Percentiles rank a stretch among this genome's conserved stretches.
These are phyloP conservation scores for Mycosphaerelloides madeirae DNA, from an alignment of 2,329 filamentous ascomycete genomes.

Conservation along the genomic window DNA sequence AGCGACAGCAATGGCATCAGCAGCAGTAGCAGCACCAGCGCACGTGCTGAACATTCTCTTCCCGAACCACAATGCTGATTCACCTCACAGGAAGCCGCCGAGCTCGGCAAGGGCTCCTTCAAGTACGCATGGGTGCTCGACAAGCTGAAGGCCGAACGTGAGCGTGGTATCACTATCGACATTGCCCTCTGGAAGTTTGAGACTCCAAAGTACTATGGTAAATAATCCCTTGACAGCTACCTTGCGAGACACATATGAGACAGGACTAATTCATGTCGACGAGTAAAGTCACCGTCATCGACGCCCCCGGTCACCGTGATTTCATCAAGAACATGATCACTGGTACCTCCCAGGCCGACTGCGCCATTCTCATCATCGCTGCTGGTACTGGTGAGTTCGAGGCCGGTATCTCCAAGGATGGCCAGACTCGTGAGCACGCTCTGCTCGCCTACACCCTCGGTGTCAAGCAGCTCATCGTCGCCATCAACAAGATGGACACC, in stretches of 20 bases:
- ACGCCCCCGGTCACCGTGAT: slow-evolving; percentile 99
- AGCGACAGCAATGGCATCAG: neutral
- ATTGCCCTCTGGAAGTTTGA: slow-evolving; percentile 99
- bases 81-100: slow-evolving; percentile 78
- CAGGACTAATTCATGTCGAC: neutral
- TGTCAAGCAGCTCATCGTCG: slow-evolving; percentile 99
- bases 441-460: slow-evolving; percentile 99
- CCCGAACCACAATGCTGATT: slow-evolving; percentile 30
- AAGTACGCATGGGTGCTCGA: slow-evolving; percentile 99
- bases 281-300: slow-evolving; percentile 43
- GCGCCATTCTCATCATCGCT: slow-evolving; percentile 99
- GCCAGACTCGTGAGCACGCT: slow-evolving; percentile 99
- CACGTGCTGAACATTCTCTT: slow-evolving; percentile 1
- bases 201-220: slow-evolving; percentile 90
- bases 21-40: neutral
- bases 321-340: slow-evolving; percentile 99
- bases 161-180: slow-evolving; percentile 99
- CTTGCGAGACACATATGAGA: neutral
- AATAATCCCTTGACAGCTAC: neutral
- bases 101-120: slow-evolving; percentile 99
- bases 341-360: slow-evolving; percentile 99
- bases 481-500: slow-evolving; percentile 99
- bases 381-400: slow-evolving; percentile 99
- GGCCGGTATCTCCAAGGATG: slow-evolving; percentile 99
- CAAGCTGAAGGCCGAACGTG: slow-evolving; percentile 99